phyloP scores from a whole-genome alignment of 2,329 filamentous ascomycete genomes.

The Arthroderma sp. region DNA sequence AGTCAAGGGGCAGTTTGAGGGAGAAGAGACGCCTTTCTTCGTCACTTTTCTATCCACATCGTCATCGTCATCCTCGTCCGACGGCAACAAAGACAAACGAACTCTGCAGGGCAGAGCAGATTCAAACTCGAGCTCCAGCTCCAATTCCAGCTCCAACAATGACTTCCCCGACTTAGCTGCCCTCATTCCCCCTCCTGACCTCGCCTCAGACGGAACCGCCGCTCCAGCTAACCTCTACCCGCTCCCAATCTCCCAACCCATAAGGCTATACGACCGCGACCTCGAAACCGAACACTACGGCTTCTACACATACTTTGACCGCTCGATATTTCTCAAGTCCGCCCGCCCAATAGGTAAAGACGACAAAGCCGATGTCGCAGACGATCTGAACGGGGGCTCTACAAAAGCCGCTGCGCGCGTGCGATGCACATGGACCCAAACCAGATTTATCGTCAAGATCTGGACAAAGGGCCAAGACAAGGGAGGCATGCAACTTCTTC shows the following conservation, averaged over 20 bases:
- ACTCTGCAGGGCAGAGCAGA: not conserved
- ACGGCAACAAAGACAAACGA: conserved; percentile 5
- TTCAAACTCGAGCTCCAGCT: conserved; percentile 5
- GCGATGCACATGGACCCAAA: conserved; percentile 48
- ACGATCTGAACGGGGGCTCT: conserved; percentile 40
- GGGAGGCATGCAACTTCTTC: conserved; percentile 16
- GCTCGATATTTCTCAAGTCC: conserved; percentile 67
- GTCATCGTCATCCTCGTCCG: conserved; percentile 24
- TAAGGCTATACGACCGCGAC: conserved; percentile 75
- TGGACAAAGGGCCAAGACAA: conserved; percentile 38
- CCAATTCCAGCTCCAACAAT: conserved; percentile 4
- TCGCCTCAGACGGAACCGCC: conserved; percentile 57
- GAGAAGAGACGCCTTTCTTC: conserved; percentile 80
- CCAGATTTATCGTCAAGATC: conserved; percentile 48
- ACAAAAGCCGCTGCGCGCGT: conserved; percentile 32
- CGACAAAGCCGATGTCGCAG: conserved; percentile 25
- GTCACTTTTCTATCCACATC: conserved; percentile 51
- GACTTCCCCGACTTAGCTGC: conserved; percentile 35
- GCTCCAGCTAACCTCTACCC: conserved; percentile 61
- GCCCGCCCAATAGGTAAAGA: conserved; percentile 37
- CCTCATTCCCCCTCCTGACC: conserved; percentile 50
- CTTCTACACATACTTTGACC: conserved; percentile 86
- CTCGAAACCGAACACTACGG: conserved; percentile 74
- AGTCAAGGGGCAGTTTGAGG: conserved; percentile 56
- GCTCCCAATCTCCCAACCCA: conserved; percentile 54